A percentile compares a stretch with the other conserved stretches of the same genome.
phyloP scores from a whole-genome alignment of 148 eudicot species.

The Spergularia bocconei region DNA sequence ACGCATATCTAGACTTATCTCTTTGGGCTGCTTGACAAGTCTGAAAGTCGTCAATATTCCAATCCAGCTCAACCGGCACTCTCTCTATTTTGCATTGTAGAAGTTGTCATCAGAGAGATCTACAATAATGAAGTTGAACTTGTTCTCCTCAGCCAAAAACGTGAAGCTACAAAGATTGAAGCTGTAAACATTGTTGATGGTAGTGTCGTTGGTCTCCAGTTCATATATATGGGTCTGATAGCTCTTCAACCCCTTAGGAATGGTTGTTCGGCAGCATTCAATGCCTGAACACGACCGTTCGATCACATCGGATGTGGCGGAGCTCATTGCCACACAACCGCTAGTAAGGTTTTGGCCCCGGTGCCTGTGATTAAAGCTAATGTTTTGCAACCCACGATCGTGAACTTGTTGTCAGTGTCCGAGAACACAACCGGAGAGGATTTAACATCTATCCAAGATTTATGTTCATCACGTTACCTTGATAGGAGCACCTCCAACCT shows the following conservation, averaged over 20 bases:
- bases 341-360: conserved; percentile 14
- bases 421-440: conserved; percentile 36
- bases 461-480: background rate
- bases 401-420: conserved; percentile 29
- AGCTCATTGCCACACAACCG: conserved; percentile 37
- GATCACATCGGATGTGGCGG: conserved; percentile 17
- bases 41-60: conserved; percentile 24
- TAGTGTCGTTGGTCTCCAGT: background rate
- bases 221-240: background rate
- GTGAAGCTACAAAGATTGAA: conserved; percentile 46
- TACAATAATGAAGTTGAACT: conserved; percentile 32
- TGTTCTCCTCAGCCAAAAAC: conserved; percentile 38
- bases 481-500: conserved; percentile 13
- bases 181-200: conserved; percentile 9
- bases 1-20: conserved; percentile 3
- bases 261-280: conserved; percentile 49
- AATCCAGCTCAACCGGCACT: conserved; percentile 34
- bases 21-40: conserved; percentile 22
- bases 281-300: conserved; percentile 42
- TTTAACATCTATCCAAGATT: background rate
- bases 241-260: conserved; percentile 37
- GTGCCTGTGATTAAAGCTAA: conserved; percentile 6
- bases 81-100: background rate
- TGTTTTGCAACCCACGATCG: conserved; percentile 49
- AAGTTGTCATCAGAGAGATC: conserved; percentile 36